Conservation (phyloP, 2,329 filamentous ascomycete genomes). For the Diplodia intermedia region DNA sequence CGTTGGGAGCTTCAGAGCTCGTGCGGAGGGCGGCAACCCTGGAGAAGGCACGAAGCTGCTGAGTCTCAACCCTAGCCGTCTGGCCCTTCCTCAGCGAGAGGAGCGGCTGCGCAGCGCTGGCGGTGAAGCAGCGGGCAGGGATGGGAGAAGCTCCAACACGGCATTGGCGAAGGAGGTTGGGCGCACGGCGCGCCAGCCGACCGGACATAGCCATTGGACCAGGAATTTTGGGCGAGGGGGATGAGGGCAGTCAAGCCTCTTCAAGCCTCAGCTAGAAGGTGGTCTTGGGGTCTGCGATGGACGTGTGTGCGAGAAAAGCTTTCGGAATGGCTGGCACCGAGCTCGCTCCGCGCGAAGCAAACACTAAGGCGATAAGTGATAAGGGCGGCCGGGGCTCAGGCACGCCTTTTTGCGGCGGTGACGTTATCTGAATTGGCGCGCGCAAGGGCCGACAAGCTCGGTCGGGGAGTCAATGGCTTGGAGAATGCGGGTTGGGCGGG, state of each 20-base stretch:
- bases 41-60: constrained; percentile 49
- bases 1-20: constrained; percentile 75
- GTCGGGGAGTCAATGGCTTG: constrained; percentile 17
- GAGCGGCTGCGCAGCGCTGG: constrained; percentile 44
- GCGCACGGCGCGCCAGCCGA: constrained; percentile 51
- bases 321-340: constrained; percentile 9
- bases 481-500: constrained; percentile 32
- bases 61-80: constrained; percentile 44
- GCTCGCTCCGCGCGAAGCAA: constrained; percentile 24
- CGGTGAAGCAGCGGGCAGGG: constrained; percentile 44
- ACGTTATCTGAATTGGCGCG: constrained; percentile 21
- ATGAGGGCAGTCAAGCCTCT: constrained; percentile 40
- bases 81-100: constrained; percentile 41
- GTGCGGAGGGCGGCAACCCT: constrained; percentile 45
- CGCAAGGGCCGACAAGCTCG: constrained; percentile 13
- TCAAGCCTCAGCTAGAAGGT: constrained; percentile 30
- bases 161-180: constrained; percentile 44
- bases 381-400: constrained; percentile 25
- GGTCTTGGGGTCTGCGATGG: constrained; percentile 6
- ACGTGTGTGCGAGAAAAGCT: constrained; percentile 21
- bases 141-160: constrained; percentile 42
- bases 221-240: constrained; percentile 30
- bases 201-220: constrained; percentile 50
- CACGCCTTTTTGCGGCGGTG: constrained; percentile 18
- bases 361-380: constrained; percentile 32